A percentile compares a stretch with the other conserved stretches of the same genome.
These are phyloP conservation scores for Thelonectria discophora DNA, from an alignment of 2,329 filamentous ascomycete species.

Conservation along the genomic window DNA sequence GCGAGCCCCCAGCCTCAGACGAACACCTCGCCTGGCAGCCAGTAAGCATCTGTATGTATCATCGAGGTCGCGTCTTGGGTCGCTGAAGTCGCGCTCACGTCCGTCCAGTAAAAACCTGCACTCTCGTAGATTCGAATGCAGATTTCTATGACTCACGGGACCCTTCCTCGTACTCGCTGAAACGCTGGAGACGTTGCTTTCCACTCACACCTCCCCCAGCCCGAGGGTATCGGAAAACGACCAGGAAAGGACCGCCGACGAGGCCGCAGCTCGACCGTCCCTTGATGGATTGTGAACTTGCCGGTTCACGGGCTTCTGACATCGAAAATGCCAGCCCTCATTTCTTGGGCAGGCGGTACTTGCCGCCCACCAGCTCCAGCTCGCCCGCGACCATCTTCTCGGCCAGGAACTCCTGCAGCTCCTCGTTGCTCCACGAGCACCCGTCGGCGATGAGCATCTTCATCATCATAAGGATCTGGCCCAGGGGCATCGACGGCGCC, in stretches of 20 bases:
- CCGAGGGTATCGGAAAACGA: neutral
- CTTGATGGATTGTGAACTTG: too few relatives aligned
- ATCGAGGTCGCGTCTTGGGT: too few relatives aligned
- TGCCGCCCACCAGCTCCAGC: slow-evolving; percentile 74
- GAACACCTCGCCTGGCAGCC: too few relatives aligned
- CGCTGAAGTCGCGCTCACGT: too few relatives aligned
- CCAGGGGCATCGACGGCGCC: slow-evolving; percentile 78
- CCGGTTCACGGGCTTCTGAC: too few relatives aligned
- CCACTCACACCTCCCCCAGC: neutral
- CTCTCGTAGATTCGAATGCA: neutral
- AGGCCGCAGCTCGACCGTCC: neutral
- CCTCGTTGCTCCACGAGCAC: slow-evolving; percentile 89
- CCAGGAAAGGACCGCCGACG: too few relatives aligned
- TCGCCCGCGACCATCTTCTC: slow-evolving; percentile 79
- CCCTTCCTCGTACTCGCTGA: neutral
- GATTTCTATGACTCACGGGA: neutral
- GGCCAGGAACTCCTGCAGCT: slow-evolving; percentile 80
- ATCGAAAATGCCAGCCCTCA: slow-evolving; percentile 47
- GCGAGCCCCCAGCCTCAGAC: too few relatives aligned
- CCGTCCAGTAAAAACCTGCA: too few relatives aligned
- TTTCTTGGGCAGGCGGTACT: slow-evolving; percentile 73
- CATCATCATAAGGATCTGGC: slow-evolving; percentile 91
- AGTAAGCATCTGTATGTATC: too few relatives aligned
- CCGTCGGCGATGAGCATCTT: slow-evolving; percentile 89
- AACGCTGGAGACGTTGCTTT: neutral